Evolutionary conservation across 805 yeast species (phyloP).

Genomic region (Saccharomycopsis fermentans): DNA sequence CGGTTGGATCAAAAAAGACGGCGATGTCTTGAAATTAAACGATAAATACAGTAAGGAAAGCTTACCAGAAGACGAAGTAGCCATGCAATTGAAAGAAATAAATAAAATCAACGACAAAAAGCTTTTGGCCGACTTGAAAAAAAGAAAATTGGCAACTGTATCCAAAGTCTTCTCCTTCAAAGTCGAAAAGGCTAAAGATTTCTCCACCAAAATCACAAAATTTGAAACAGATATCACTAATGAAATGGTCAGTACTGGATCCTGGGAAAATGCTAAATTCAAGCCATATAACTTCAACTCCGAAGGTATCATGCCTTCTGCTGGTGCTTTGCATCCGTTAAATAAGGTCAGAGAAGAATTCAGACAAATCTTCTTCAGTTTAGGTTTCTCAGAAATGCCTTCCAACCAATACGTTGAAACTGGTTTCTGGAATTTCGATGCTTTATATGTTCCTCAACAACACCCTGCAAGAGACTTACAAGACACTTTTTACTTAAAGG

Average conservation of each 20-base stretch:
- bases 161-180: slow-evolving; percentile 66
- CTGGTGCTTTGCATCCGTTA: slow-evolving; percentile 95
- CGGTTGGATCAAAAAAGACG: slow-evolving; percentile 89
- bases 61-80: slow-evolving; percentile 58
- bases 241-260: slow-evolving; percentile 77
- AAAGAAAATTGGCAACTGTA: slow-evolving; percentile 74
- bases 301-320: slow-evolving; percentile 75
- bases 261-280: slow-evolving; percentile 77
- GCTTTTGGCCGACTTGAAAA: slow-evolving; percentile 75
- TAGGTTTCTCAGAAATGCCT: slow-evolving; percentile 99
- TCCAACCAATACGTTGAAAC: slow-evolving; percentile 96
- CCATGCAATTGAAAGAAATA: slow-evolving; percentile 50
- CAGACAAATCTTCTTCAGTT: slow-evolving; percentile 91
- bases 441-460: slow-evolving; percentile 95
- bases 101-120: slow-evolving; percentile 54
- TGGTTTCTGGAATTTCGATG: slow-evolving; percentile 98
- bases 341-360: slow-evolving; percentile 96
- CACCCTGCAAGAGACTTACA: slow-evolving; percentile 99
- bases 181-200: slow-evolving; percentile 74
- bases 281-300: slow-evolving; percentile 95
- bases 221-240: slow-evolving; percentile 89
- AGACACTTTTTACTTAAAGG: slow-evolving; percentile 95
- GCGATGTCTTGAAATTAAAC: slow-evolving; percentile 60
- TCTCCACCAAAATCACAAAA: slow-evolving; percentile 68
- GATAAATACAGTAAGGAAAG: slow-evolving; percentile 35